phyloP scores from a whole-genome alignment of 2,329 filamentous ascomycete genomes.

The Diaporthe helianthi region DNA sequence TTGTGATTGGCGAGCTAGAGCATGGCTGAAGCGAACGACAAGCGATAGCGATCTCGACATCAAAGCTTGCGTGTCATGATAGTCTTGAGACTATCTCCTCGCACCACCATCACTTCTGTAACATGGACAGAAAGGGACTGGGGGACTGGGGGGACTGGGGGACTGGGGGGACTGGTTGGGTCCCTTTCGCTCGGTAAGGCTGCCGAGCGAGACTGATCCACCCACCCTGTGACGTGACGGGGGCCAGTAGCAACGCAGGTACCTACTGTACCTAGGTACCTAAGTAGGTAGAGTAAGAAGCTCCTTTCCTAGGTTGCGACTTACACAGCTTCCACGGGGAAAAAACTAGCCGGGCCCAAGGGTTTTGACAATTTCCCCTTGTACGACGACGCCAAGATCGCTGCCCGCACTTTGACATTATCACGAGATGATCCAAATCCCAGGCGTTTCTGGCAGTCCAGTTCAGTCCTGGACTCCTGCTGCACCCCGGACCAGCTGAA shows the following conservation, averaged over 20 bases:
- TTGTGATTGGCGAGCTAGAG: background rate
- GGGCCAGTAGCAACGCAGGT: background rate
- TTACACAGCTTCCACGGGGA: no score
- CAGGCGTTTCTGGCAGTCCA: background rate
- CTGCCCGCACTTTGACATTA: background rate
- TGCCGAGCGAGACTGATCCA: conserved; percentile 19
- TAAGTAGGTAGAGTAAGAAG: background rate
- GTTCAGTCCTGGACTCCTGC: no score
- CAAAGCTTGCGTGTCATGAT: conserved; percentile 12
- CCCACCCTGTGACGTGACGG: background rate
- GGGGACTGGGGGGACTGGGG: no score
- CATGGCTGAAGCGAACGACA: background rate
- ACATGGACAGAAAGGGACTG: no score
- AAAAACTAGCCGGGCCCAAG: background rate
- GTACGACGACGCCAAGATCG: conserved; percentile 4
- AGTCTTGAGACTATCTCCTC: background rate
- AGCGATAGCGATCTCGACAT: background rate
- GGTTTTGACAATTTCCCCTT: conserved; percentile 14
- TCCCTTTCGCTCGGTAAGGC: conserved; percentile 12
- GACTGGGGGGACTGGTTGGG: no score
- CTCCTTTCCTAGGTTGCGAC: background rate
- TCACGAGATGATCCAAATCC: background rate
- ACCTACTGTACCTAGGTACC: no score
- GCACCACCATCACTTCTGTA: conserved; percentile 20
- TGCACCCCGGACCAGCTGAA: conserved; percentile 16